Percentiles rank a stretch among this genome's conserved stretches.
Conservation (phyloP, 1,139 yeast genomes). For the Meyerozyma carpophila region DNA sequence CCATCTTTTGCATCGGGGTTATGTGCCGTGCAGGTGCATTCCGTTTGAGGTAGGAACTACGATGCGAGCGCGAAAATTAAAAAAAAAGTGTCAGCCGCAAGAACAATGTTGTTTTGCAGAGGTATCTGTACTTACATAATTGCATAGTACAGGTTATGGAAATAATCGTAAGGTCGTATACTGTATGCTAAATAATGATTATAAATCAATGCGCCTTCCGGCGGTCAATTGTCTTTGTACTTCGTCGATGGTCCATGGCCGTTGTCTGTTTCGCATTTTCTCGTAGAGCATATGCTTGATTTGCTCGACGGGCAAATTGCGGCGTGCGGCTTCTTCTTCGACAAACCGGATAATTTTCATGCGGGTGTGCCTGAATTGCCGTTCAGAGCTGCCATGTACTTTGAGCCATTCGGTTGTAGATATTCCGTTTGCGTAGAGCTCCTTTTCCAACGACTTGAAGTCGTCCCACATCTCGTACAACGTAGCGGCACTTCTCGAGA, state of each 20-base stretch:
- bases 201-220: conserved; percentile 24
- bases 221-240: conserved; percentile 35
- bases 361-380: conserved; percentile 32
- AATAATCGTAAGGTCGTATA: background rate
- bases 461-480: conserved; percentile 38
- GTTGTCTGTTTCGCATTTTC: conserved; percentile 27
- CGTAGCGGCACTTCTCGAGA: conserved; percentile 29
- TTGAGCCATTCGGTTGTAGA: conserved; percentile 32
- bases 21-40: background rate
- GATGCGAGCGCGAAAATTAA: background rate
- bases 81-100: background rate
- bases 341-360: conserved; percentile 29
- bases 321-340: conserved; percentile 27
- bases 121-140: background rate
- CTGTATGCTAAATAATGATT: background rate
- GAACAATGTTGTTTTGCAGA: background rate
- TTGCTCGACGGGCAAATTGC: conserved; percentile 18
- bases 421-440: conserved; percentile 22
- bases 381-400: conserved; percentile 29
- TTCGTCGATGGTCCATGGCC: conserved; percentile 37
- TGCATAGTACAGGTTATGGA: background rate
- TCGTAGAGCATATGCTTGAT: conserved; percentile 26
- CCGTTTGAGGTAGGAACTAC: background rate
- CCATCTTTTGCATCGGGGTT: background rate
- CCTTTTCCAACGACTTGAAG: conserved; percentile 26